Evolutionary conservation across 2,329 filamentous ascomycete species (phyloP).

Genomic region (Orbilia javanica): DNA sequence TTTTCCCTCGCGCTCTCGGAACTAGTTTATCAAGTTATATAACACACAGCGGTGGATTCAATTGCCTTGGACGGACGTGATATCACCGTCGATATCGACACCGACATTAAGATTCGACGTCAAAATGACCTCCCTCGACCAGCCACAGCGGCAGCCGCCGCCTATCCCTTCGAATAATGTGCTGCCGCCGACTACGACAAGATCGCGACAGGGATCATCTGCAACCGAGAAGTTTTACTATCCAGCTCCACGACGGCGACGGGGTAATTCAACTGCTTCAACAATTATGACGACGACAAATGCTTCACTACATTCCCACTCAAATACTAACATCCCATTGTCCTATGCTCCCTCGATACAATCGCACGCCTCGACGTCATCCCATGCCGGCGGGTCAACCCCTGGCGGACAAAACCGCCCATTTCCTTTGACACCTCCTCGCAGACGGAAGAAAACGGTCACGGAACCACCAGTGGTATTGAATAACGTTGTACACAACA

Average conservation of each 20-base stretch:
- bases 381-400: constrained; percentile 14
- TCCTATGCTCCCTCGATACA: constrained; percentile 52
- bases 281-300: constrained; percentile 52
- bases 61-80: constrained; percentile 24
- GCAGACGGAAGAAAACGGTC: constrained; percentile 54
- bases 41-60: constrained; percentile 21
- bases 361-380: constrained; percentile 42
- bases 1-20: constrained; percentile 33
- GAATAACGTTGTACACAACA: constrained; percentile 58
- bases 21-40: constrained; percentile 26
- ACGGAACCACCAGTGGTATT: constrained; percentile 53
- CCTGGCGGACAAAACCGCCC: constrained; percentile 24
- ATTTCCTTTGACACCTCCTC: constrained; percentile 57
- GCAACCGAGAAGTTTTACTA: constrained; percentile 59
- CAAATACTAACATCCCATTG: constrained; percentile 46
- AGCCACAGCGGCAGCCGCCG: constrained; percentile 33
- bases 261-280: constrained; percentile 49
- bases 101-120: neutral
- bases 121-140: constrained; percentile 42
- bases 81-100: constrained; percentile 7
- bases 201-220: constrained; percentile 56
- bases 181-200: constrained; percentile 31
- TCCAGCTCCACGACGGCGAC: constrained; percentile 56
- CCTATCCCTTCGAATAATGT: constrained; percentile 33
- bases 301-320: constrained; percentile 53